Evolutionary conservation across 225 moss, liverwort and hornwort species (phyloP).

Genomic region (Polytrichum commune): DNA sequence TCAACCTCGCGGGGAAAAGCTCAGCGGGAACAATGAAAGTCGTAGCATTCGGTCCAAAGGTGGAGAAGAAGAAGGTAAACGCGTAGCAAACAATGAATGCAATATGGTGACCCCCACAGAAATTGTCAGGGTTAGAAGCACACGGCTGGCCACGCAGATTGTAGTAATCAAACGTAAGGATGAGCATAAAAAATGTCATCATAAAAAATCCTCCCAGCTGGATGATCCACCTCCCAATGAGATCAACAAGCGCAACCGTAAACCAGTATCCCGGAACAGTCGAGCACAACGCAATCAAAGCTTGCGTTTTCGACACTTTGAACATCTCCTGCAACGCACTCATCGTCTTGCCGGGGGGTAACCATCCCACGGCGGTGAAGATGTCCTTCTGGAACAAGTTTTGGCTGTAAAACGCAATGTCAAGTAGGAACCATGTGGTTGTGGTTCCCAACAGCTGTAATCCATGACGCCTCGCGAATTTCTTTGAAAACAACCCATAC

Average conservation of each 20-base stretch:
- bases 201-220: conserved; percentile 51
- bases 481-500: conserved; percentile 29
- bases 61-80: conserved; percentile 4
- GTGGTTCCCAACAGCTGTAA: conserved; percentile 43
- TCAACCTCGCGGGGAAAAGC: conserved; percentile 30
- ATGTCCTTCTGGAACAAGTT: conserved; percentile 46
- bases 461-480: conserved; percentile 33
- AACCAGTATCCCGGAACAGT: conserved; percentile 52
- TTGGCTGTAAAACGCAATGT: conserved; percentile 30
- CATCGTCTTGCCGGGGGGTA: conserved; percentile 39
- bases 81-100: conserved; percentile 44
- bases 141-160: conserved; percentile 46
- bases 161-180: conserved; percentile 33
- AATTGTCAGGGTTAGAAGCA: conserved; percentile 11
- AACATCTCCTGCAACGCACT: conserved; percentile 45
- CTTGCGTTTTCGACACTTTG: conserved; percentile 26
- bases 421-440: conserved; percentile 33
- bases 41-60: conserved; percentile 8
- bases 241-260: conserved; percentile 47
- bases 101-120: conserved; percentile 35
- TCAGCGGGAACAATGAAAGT: conserved; percentile 38
- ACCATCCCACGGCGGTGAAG: conserved; percentile 41
- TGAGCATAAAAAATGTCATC: conserved; percentile 64
- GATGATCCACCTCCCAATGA: conserved; percentile 51
- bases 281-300: conserved; percentile 38